Base-by-base conservation (phyloP, 2,329 filamentous ascomycete genomes). In the Colletotrichum falcatum region DNA sequence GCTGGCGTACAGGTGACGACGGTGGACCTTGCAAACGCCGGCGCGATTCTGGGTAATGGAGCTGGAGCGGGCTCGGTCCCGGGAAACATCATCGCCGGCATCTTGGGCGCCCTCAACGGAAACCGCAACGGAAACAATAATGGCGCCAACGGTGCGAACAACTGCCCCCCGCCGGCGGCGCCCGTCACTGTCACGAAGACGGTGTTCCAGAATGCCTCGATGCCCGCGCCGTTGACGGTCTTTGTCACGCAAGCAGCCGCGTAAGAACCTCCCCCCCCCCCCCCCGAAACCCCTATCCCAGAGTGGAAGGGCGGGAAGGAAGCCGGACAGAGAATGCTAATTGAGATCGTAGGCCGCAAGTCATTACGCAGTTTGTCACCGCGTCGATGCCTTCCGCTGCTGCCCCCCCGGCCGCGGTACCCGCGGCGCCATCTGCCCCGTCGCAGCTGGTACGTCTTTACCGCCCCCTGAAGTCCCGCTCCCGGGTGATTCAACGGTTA, bases 61-160 rank as follows among this genome's bases (percentile, higher is more conserved):
- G 49, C 33, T 5, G 44, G 44, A 14, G 49, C 42, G 28, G 33
- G 53, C 61, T 53, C 26, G 48, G 26, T 30, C 42, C 51, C 75
- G 60, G 46, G 63, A 55, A 53, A 66, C 42, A 62, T 70, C 23
- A 59, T 72, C 54, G 64, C 49, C 53, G 58, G 56, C 39, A 73
- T 72, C 53, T 51, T 74, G 59, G 39, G 66, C 35, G 68, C 71
- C 33, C 70, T 66, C 5, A 70, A 73, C 14, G 70, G 67, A 49
- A 68, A 58, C 28, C 53, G 51, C 44, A 61, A 59, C 16, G 35
- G 16, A n/a, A n/a, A n/a, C n/a, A n/a, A n/a, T 4, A 63, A 69
- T 30, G 30, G 30, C 35, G 39, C 20, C 28, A 30, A 30, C 35
- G 28, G 14, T 20, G 23, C 23, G 4, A 33, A 3, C 30, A 58